These are phyloP conservation scores for Arabidopsis thaliana DNA, from an alignment of 345 rosid species.

Conservation along the genomic window TAIR10.1 NC_003076.8:3371001-3371500, in stretches of 20 bases:
- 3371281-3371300: constrained; percentile 3
- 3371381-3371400: constrained; percentile 24
- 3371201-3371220: constrained; percentile 29
- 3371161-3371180: constrained; percentile 43
- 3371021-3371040: constrained; percentile 31
- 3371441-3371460: constrained; percentile 15
- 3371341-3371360: constrained; percentile 19
- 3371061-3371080: constrained; percentile 35
- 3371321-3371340: constrained; percentile 33
- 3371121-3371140: constrained; percentile 32
- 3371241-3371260: constrained; percentile 19
- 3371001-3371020: constrained; percentile 38
- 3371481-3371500: constrained; percentile 20
- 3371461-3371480: constrained; percentile 1
- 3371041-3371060: constrained; percentile 41
- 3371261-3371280: constrained; percentile 45
- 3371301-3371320: constrained; percentile 24
- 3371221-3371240: constrained; percentile 36
- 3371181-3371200: constrained; percentile 38
- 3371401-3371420: constrained; percentile 36
- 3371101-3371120: constrained; percentile 26
- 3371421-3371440: constrained; percentile 27
- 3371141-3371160: constrained; percentile 22
- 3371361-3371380: constrained; percentile 41
- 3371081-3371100: constrained; percentile 36